Conservation (phyloP, 441 rosid genomes). For the Cnidoscolus chayamansa region DNA sequence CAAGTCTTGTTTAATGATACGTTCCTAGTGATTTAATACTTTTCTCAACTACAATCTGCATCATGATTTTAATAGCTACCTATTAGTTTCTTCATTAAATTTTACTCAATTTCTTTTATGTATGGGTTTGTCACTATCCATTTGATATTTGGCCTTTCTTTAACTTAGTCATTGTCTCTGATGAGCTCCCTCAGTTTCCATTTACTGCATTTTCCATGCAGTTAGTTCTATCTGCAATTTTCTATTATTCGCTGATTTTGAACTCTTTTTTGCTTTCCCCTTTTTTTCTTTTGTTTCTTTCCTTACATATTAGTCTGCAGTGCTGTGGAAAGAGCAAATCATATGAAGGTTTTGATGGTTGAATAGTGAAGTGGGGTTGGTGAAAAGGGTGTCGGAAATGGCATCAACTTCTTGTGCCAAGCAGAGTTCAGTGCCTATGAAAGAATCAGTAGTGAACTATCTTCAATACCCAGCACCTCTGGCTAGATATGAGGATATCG, state of each 20-base stretch:
- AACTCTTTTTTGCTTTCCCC: neutral
- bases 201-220: conserved; percentile 19
- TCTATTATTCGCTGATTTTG: conserved; percentile 23
- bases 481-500: conserved; percentile 69
- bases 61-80: conserved; percentile 16
- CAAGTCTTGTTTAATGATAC: conserved; percentile 17
- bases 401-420: conserved; percentile 73
- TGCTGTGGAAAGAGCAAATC: conserved; percentile 27
- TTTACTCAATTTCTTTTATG: conserved; percentile 11
- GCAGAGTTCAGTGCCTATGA: conserved; percentile 50
- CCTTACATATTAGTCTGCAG: neutral
- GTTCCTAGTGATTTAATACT: conserved; percentile 6
- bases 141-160: conserved; percentile 22
- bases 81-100: conserved; percentile 24
- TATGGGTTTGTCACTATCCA: conserved; percentile 20
- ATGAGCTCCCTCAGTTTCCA: conserved; percentile 17
- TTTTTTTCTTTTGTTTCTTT: neutral
- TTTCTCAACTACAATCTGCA: conserved; percentile 18
- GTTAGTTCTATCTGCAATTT: conserved; percentile 21
- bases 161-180: conserved; percentile 10
- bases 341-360: conserved; percentile 34
- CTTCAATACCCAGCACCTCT: conserved; percentile 53
- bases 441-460: conserved; percentile 40
- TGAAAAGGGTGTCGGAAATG: conserved; percentile 43
- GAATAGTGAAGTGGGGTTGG: conserved; percentile 22